Evolutionary conservation across 139 green algal species (phyloP).

Genomic region (Gonium pectorale): DNA sequence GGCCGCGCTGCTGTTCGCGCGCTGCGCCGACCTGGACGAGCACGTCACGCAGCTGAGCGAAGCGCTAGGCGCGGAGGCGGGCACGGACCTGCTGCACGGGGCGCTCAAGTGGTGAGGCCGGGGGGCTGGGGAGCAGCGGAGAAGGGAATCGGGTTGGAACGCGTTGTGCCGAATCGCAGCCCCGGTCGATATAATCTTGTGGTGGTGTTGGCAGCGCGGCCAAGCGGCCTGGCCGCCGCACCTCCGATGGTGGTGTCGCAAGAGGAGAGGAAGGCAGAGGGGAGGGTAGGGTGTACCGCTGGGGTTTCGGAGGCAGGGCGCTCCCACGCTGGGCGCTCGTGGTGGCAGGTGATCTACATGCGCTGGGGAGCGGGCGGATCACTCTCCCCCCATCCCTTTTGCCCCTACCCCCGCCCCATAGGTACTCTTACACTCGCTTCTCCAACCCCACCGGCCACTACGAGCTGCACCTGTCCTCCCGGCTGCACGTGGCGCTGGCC

Average conservation of each 20-base stretch:
- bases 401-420: not conserved
- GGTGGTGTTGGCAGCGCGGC: no score
- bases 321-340: no score
- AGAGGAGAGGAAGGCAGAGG: no score
- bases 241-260: no score
- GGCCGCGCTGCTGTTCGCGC: constrained; percentile 67
- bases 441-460: constrained; percentile 77
- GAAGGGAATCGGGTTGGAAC: not conserved
- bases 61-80: not conserved
- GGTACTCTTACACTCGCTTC: constrained; percentile 58
- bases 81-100: constrained; percentile 21
- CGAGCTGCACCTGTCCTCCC: constrained; percentile 68
- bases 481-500: constrained; percentile 57
- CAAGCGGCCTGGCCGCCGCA: no score
- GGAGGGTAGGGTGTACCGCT: no score
- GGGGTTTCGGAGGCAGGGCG: no score
- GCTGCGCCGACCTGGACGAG: constrained; percentile 50
- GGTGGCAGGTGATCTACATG: no score
- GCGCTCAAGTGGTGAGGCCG: constrained; percentile 35
- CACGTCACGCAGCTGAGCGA: constrained; percentile 12
- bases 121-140: not conserved
- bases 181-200: no score
- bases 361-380: no score
- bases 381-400: no score
- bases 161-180: no score